Base-by-base conservation (phyloP, 768 basidiomycete species). In the Leucosporidium yakuticum region DNA sequence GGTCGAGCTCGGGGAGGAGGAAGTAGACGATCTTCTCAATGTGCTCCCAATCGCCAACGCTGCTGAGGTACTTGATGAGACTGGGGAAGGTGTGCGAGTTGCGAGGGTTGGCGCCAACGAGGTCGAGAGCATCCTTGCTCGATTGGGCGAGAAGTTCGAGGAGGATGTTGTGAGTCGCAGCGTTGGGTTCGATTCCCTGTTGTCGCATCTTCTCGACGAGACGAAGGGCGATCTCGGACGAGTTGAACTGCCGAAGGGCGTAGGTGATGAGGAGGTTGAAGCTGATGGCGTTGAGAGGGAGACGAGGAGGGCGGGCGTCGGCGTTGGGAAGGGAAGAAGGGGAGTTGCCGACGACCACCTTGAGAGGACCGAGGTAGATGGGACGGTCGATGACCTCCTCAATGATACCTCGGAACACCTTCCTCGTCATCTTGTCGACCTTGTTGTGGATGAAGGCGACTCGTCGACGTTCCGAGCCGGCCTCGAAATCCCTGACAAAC, bases 61-160 rank as follows among this genome's bases (percentile, higher is more conserved):
- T 78, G 6, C 81, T 80, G 55, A 88, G 80, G 71, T 85, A 79
- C 9, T 79, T 71, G 59, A 90, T 82, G 66, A 84, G 83, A 49
- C 82, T 80, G 6, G 81, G 82, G 63, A 88, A 77, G 1, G 84
- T 84, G 71, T 80, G 79, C 17, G 76, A 77, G 72, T 87, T 81
- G 0, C 34, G 47, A 12, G 21, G 27, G 39, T 56, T 25, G 19
- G 39, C 7, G 17, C 54, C 51, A 12, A 34, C 23, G 31, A 27
- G 32, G 15, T 11, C 36, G 39, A 64, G 32, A 14, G 51, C 19
- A 23, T 51, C 58, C 11, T 20, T 23, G 62, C 58, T 25, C 5
- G 58, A 34, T 15, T 31, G 21, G 2, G 21, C 47, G 50, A 68
- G 48, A 12, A 58, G 31, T 31, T 49, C 17, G 39, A 64, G 65